Evolutionary conservation across 108 stramenopile genomes (phyloP), one percentile per base, ranked within the genome.

Genomic region (Poteriospumella lacustris): DNA sequence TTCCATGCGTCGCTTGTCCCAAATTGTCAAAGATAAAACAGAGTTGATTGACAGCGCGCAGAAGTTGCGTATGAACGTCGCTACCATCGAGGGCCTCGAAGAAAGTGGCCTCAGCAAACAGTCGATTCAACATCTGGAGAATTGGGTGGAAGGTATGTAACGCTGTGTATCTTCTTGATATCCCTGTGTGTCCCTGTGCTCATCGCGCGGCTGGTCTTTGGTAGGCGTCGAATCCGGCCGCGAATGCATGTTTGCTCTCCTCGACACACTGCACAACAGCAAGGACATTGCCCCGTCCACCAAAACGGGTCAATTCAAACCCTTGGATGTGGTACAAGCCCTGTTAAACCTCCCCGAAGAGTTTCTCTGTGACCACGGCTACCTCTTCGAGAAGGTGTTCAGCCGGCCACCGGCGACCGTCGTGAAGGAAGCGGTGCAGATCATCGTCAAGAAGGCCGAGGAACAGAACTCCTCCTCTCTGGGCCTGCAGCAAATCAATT

Each of bases 361-460:
- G 9, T 73, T 73, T 38, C 36, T 73, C 26, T 73, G 70, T 73
- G 70, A 73, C 33, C 28, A 26, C 33, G 70, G 70, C 15, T 73
- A 52, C 33, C 12, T 73, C 26, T 73, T 26, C 36, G 41, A 73
- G 47, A 5, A 73, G 15, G 42, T 73, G 12, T 73, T 73, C 41
- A 42, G 41, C 36, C 3, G 24, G n/a, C 47, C 70, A 42, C 70
- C 70, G 36, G 5, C 44, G 12, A 3, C 5, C 5, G 70, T 73
- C 36, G 31, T 73, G 12, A 39, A 42, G 9, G 70, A 73, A 73
- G 70, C 70, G 12, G n/a, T 73, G 5, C 70, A 73, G 31, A 15
- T 73, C 3, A 26, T 73, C 26, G 28, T 15, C 36, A 39, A 38
- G 31, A 52, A 73, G 33, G 70, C 70, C 5, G 15, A 52, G 12